Evolutionary conservation across 805 yeast genomes (phyloP), one percentile per base, ranked within the genome.

Genomic region (Lipomyces yamanashiensis): DNA sequence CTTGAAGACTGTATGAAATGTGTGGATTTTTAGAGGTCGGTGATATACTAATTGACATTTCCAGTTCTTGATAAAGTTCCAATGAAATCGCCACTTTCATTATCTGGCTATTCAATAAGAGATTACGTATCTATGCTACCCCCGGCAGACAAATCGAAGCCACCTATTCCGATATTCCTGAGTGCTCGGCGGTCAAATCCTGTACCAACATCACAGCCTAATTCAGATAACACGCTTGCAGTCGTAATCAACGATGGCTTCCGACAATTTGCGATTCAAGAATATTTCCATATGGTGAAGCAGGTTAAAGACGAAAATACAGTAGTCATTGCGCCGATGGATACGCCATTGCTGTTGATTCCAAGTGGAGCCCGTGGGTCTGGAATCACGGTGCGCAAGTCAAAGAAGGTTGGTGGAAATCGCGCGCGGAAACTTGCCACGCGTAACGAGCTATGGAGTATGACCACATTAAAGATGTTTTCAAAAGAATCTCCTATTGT

Each of bases 181-280:
- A 67, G 74, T 0, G 62, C 73, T 2, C 66, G 77, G 13, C 66
- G 80, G 37, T 62, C 74, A 1, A 70, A 70, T n/a, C 76, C 77
- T 9, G 68, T 73, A 3, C 72, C 71, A 15, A 63, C 71, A 10
- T 59, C 72, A 5, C 75, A 72, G 61, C 72, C 82, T 19, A 79
- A 78, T 60, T 69, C 74, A 23, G 71, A 72, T 57, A 68, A 65
- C 21, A 55, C 63, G 12, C 51, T 79, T 17, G 73, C 75, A 7
- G 67, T 79, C 33, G 71, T 71, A 67, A 78, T 81, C 1, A 61
- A 72, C 12, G 79, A 77, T 53, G 82, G 82, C 15, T 66, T 73
- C 44, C 68, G 71, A 43, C 67, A 71, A 28, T 64, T 76, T 45
- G 66, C 72, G 1, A 55, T 78, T 15, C 56, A 62, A 9, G 67